Base-by-base conservation (phyloP, 257 asterid genomes). In the Solanum gracilifrons region DNA sequence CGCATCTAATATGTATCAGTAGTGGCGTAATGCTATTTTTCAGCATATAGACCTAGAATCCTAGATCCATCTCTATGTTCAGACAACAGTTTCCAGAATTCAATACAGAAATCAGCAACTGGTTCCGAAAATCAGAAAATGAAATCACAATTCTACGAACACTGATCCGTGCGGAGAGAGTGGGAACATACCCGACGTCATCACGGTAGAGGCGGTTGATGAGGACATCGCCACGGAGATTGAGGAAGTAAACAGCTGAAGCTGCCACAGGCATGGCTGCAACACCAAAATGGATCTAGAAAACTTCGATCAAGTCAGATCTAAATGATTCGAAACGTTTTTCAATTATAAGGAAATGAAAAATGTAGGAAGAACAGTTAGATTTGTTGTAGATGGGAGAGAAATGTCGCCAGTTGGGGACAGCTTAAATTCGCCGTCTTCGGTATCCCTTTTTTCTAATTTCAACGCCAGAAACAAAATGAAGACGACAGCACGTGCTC, bases 161-260 rank as follows among this genome's bases (percentile, higher is more conserved):
- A 58, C 36, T 7, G 39, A 76, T n/a, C 27, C 58, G 13, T 23
- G 58, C 27, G 83, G 31, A 27, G 9, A 62, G 21, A 46, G 29
- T 29, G 37, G 39, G 62, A 10, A 86, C 90, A 86, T 68, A 97
- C 99, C 99, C 98, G 91, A 97, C 99, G 86, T 97, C 99, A 82
- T 97, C 99, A 29, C 99, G 99, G 76, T 97, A 97, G 83, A 97
- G 98, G 89, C 99, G 99, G 91, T 97, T 97, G 91, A 97, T 97
- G 92, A 97, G 98, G 89, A 95, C 98, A 93, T 97, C 98, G 91
- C 99, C 99, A 32, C 99, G 98, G 88, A 97, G 98, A 91, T 97
- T 97, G 48, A 97, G 93, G 90, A 97, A 97, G 91, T 97, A 97
- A 68, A 97, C 90, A 86, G 99, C 98, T 62, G 99, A 97, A 91